Conservation (phyloP, 805 yeast species). For the Kodamaea sagamina region DNA sequence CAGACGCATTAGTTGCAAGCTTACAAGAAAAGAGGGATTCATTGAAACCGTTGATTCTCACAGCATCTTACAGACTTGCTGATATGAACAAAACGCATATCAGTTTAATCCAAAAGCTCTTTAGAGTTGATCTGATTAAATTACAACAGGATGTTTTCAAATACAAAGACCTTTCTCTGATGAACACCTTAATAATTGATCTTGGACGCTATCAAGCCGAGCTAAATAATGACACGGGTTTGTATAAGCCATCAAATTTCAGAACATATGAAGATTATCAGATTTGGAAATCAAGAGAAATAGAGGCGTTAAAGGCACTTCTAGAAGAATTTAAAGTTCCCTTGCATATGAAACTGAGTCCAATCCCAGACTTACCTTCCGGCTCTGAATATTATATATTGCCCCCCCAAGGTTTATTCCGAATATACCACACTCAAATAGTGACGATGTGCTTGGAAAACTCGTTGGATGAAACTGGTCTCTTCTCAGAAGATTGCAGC, state of each 20-base stretch:
- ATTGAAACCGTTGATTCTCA: slow-evolving; percentile 28
- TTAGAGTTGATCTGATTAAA: slow-evolving; percentile 46
- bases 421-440: no score
- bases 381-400: slow-evolving; percentile 18
- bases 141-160: slow-evolving; percentile 56
- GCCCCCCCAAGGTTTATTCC: no score
- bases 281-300: slow-evolving; percentile 36
- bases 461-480: slow-evolving; percentile 22
- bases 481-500: slow-evolving; percentile 43
- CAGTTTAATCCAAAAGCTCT: slow-evolving; percentile 26
- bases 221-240: slow-evolving; percentile 36
- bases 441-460: slow-evolving; percentile 6
- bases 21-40: slow-evolving; percentile 44
- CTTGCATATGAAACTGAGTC: slow-evolving; percentile 30
- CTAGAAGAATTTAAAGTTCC: slow-evolving; percentile 33
- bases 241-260: slow-evolving; percentile 25
- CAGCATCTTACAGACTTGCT: slow-evolving; percentile 6
- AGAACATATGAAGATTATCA: slow-evolving; percentile 22
- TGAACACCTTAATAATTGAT: slow-evolving; percentile 39
- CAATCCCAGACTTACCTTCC: slow-evolving; percentile 34
- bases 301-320: slow-evolving; percentile 24
- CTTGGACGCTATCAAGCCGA: no score
- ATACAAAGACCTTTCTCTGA: slow-evolving; percentile 42
- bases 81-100: no score
- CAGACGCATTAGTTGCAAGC: slow-evolving; percentile 42